Evolutionary conservation across 2,329 filamentous ascomycete genomes (phyloP).

Genomic region (Lachnellula occidentalis): DNA sequence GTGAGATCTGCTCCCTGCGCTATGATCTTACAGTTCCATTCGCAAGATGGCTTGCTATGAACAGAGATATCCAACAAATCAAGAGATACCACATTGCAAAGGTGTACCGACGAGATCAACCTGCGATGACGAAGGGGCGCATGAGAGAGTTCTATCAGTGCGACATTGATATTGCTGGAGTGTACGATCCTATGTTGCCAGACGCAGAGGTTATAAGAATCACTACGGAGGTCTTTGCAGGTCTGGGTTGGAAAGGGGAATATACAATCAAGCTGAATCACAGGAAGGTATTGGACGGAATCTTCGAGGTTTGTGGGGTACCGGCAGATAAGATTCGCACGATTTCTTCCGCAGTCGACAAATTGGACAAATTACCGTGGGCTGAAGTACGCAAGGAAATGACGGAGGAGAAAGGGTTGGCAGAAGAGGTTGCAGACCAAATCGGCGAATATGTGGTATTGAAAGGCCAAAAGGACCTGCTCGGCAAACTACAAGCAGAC

Average conservation of each 20-base stretch:
- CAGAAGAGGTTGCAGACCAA: conserved; percentile 70
- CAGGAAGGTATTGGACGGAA: conserved; percentile 85
- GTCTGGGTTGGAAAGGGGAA: conserved; percentile 62
- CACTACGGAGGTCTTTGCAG: conserved; percentile 78
- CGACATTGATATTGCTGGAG: conserved; percentile 90
- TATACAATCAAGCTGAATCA: conserved; percentile 89
- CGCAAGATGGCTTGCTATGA: conserved; percentile 90
- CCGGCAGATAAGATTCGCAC: conserved; percentile 79
- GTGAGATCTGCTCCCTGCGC: conserved; percentile 76
- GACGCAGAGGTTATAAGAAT: conserved; percentile 87
- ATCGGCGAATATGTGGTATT: conserved; percentile 80
- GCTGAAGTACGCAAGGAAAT: conserved; percentile 86
- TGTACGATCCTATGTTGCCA: conserved; percentile 84
- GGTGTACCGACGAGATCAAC: conserved; percentile 77
- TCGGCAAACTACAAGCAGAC: conserved; percentile 64
- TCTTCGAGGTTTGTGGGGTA: conserved; percentile 88
- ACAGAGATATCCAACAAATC: conserved; percentile 69
- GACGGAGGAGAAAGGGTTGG: conserved; percentile 84
- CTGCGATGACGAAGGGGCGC: conserved; percentile 82
- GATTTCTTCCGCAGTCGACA: conserved; percentile 91
- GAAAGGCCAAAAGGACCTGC: conserved; percentile 69
- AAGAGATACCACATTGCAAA: conserved; percentile 96
- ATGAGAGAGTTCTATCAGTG: conserved; percentile 98
- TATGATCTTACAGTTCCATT: conserved; percentile 89
- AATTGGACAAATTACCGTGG: conserved; percentile 91